These are phyloP conservation scores for Candida glaebosa DNA, from an alignment of 805 yeast species.

Conservation along the genomic window DNA sequence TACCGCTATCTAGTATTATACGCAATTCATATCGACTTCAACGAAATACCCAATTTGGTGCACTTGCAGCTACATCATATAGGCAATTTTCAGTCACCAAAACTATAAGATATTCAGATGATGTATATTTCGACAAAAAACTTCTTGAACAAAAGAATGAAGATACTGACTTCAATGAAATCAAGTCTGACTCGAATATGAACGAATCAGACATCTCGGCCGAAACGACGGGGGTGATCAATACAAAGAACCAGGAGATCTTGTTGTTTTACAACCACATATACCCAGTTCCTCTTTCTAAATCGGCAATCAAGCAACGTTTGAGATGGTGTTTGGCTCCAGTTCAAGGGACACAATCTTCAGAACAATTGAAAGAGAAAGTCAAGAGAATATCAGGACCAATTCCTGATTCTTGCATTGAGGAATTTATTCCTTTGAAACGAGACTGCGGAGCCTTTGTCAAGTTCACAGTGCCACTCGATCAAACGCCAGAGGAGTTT, in stretches of 20 bases:
- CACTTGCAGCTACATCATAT: no score
- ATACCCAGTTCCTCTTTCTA: constrained; percentile 28
- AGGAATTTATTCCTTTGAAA: constrained; percentile 62
- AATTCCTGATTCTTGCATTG: constrained; percentile 39
- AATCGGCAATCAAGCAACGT: constrained; percentile 18
- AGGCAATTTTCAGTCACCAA: constrained; percentile 4
- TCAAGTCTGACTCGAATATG: constrained; percentile 29
- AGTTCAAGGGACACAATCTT: constrained; percentile 9
- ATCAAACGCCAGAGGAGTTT: constrained; percentile 46
- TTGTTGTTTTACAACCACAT: constrained; percentile 36
- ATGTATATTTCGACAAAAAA: neutral
- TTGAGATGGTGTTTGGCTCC: constrained; percentile 18
- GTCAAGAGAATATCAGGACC: constrained; percentile 21
- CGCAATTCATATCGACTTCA: neutral
- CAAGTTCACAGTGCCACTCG: constrained; percentile 60
- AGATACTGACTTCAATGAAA: constrained; percentile 23
- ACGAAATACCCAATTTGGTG: neutral
- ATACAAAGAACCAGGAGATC: constrained; percentile 28
- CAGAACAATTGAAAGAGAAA: constrained; percentile 15
- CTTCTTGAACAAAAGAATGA: neutral
- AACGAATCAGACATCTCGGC: constrained; percentile 30
- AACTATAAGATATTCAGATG: neutral
- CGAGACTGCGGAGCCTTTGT: constrained; percentile 96
- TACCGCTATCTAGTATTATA: neutral
- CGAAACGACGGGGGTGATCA: constrained; percentile 39